Evolutionary conservation across 768 basidiomycete genomes (phyloP).

Genomic region (Tylopilus balloui): DNA sequence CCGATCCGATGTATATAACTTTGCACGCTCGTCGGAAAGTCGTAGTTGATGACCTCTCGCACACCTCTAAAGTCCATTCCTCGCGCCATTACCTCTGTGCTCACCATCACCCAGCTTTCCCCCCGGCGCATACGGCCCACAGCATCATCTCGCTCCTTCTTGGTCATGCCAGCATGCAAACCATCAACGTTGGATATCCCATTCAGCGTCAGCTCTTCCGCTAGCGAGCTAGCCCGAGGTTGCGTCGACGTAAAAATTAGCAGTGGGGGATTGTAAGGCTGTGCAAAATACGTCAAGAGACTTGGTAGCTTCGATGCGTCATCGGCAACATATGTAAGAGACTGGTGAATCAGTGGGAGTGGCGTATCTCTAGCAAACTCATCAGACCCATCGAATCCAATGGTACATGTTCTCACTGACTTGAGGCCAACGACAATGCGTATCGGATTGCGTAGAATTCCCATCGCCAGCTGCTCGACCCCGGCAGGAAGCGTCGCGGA

Average conservation of each 20-base stretch:
- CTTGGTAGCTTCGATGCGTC: constrained; percentile 94
- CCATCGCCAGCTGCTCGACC: constrained; percentile 82
- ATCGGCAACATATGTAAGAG: constrained; percentile 86
- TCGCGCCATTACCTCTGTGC: constrained; percentile 95
- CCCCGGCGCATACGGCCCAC: constrained; percentile 82
- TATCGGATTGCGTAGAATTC: constrained; percentile 79
- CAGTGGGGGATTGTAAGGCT: constrained; percentile 85
- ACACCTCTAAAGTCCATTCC: constrained; percentile 98
- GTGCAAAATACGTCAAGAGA: constrained; percentile 70
- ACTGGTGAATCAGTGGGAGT: constrained; percentile 83
- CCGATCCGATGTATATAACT: constrained; percentile 97
- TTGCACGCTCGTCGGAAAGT: constrained; percentile 93
- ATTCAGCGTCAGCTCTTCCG: constrained; percentile 77
- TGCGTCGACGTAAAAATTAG: constrained; percentile 91
- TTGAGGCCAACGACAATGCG: constrained; percentile 96
- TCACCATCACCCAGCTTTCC: constrained; percentile 91
- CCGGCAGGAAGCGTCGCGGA: constrained; percentile 91
- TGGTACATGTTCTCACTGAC: constrained; percentile 43
- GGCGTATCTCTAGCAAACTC: constrained; percentile 74
- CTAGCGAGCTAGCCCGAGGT: constrained; percentile 72
- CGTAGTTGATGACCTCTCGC: constrained; percentile 92
- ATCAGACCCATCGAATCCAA: constrained; percentile 13
- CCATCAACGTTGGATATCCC: constrained; percentile 80
- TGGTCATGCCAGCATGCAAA: constrained; percentile 86
- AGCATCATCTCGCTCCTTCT: constrained; percentile 83